These are phyloP conservation scores for Plasmodium malariae DNA, from an alignment of 169 alveolate species.

Conservation along the genomic window DNA sequence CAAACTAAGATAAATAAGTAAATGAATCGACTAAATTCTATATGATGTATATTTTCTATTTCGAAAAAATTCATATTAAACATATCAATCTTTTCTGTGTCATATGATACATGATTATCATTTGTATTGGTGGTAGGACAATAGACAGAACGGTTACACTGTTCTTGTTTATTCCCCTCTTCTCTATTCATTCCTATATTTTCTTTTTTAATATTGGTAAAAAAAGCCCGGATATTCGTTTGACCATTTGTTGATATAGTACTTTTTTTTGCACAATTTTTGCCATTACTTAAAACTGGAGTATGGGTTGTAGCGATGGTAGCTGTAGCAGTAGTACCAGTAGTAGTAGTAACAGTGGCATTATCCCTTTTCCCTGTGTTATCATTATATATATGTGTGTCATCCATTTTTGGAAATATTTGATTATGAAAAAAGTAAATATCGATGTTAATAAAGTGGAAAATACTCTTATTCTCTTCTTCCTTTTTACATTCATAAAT, in stretches of 20 bases:
- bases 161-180: background rate
- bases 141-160: background rate
- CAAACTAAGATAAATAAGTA: constrained; percentile 57
- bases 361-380: background rate
- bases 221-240: background rate
- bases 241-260: background rate
- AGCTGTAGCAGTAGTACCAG: background rate
- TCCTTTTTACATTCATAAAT: constrained; percentile 66
- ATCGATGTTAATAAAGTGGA: constrained; percentile 61
- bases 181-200: background rate
- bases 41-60: constrained; percentile 22
- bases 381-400: background rate
- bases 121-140: background rate
- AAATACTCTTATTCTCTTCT: constrained; percentile 33
- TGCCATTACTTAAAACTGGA: background rate
- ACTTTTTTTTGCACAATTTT: background rate
- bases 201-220: background rate
- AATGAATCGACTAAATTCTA: constrained; percentile 63
- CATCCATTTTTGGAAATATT: background rate
- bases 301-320: background rate
- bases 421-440: constrained; percentile 30
- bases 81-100: constrained; percentile 26
- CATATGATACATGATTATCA: constrained; percentile 2
- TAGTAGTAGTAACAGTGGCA: background rate
- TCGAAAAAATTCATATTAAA: constrained; percentile 32